Evolutionary conservation across 768 basidiomycete species (phyloP), one percentile per base, ranked within the genome.

Genomic region (Rhodotorula sphaerocarpa): DNA sequence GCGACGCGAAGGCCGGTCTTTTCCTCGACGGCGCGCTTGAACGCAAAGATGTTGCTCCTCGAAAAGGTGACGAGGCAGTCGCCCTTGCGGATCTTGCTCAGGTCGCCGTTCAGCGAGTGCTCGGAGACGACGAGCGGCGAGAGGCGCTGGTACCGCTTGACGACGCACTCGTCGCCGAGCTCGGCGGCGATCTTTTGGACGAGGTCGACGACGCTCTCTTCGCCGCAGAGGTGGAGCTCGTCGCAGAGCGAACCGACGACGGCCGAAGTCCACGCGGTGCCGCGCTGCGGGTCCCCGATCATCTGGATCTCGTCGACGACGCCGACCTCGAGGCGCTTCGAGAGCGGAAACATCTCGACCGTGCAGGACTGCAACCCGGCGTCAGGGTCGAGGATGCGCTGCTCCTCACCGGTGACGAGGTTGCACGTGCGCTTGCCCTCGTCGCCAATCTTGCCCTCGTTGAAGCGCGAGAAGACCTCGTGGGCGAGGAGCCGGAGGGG

Each of bases 251-350:
- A 52, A 4, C 88, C 87, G 25, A 95, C 75, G 3, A 99, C 80
- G 0, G 90, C 91, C 18, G 74, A 72, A 14, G 87, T 86, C 93
- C 95, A 99, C 0, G 83, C 83, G 30, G 76, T 78, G 0, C 95
- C 93, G 21, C 95, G 83, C 5, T 83, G 78, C 0, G 79, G 75
- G 74, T 96, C 90, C 0, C 82, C 82, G 23, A 97, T 82, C 86
- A 97, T 87, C 77, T 97, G 95, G 51, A 99, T 96, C 77, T 97
- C 93, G 74, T 96, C 95, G 48, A 99, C 79, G 50, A 99, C 91
- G 0, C 84, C 91, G 28, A 97, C 90, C 55, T 93, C 89, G 50
- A 75, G 70, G 25, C 63, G 62, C 23, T 51, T 65, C 3, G 67
- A 64, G 15, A 78, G 67, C 9, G 79, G 77, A 39, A 87, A 74